Evolutionary conservation across 2,329 filamentous ascomycete genomes (phyloP).

Genomic region (Polytolypa hystricis): DNA sequence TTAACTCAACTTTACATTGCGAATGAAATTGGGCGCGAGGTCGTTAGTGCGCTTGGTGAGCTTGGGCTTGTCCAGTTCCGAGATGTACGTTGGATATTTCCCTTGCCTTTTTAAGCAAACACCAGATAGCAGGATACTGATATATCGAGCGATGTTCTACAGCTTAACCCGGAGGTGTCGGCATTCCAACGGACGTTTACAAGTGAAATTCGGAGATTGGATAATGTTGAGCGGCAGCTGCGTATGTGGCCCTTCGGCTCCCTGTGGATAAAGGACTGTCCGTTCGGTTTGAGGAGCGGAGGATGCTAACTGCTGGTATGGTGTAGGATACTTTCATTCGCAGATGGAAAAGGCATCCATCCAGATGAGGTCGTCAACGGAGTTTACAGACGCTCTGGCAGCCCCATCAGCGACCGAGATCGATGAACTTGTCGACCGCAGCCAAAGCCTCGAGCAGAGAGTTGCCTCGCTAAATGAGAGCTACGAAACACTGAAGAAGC

Average conservation of each 20-base stretch:
- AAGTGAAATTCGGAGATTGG: constrained; percentile 89
- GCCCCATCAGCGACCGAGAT: constrained; percentile 89
- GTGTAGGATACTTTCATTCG: constrained; percentile 73
- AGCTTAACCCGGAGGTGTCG: constrained; percentile 87
- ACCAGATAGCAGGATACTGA: constrained; percentile 14
- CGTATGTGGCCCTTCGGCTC: constrained; percentile 49
- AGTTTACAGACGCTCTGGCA: constrained; percentile 77
- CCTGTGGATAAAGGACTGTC: too few species aligned
- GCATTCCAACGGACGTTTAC: constrained; percentile 97
- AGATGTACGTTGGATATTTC: constrained; percentile 57
- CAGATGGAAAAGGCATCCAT: constrained; percentile 94
- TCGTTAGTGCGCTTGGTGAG: constrained; percentile 92
- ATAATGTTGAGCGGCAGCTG: constrained; percentile 96
- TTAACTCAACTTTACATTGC: constrained; percentile 99
- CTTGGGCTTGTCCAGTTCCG: constrained; percentile 93
- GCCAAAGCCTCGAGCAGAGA: constrained; percentile 83
- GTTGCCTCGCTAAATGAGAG: constrained; percentile 90
- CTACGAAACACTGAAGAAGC: constrained; percentile 96
- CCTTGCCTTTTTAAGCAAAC: neutral
- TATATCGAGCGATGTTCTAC: constrained; percentile 14
- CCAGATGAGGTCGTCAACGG: constrained; percentile 75
- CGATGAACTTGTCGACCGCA: constrained; percentile 85
- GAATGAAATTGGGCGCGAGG: constrained; percentile 96
- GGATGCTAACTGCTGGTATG: constrained; percentile 3
- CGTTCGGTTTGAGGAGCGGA: constrained; percentile 9